phyloP scores from a whole-genome alignment of 78 protist species.

The Dictyostelium intermedium region DNA sequence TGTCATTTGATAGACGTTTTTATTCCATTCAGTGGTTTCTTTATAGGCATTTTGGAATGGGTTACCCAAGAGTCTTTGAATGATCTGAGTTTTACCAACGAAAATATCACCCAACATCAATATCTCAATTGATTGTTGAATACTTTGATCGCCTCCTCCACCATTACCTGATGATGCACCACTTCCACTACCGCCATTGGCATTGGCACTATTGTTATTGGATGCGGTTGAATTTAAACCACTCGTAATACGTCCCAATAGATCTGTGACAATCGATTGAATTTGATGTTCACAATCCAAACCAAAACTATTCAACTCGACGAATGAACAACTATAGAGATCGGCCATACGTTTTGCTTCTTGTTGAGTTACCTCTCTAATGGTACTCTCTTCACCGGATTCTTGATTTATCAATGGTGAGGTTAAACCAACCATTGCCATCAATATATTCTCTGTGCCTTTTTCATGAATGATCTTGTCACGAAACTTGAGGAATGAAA shows the following conservation, averaged over 20 bases:
- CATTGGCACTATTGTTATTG: background rate
- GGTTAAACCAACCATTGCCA: conserved; percentile 58
- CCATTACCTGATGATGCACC: background rate
- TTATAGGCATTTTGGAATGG: background rate
- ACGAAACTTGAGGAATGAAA: conserved; percentile 10
- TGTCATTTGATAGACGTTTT: conserved; percentile 1
- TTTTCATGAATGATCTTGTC: conserved; percentile 62
- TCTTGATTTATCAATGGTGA: conserved; percentile 6
- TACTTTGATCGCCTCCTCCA: background rate
- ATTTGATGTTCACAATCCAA: conserved; percentile 12
- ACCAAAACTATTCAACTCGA: conserved; percentile 26
- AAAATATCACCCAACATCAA: conserved; percentile 57
- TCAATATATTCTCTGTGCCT: conserved; percentile 18
- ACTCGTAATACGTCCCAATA: conserved; percentile 32
- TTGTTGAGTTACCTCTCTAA: conserved; percentile 24
- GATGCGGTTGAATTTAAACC: background rate
- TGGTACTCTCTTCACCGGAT: background rate
- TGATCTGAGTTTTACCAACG: conserved; percentile 53
- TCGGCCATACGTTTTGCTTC: conserved; percentile 74
- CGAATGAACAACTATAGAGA: conserved; percentile 27
- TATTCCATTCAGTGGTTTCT: conserved; percentile 66
- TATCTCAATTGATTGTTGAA: background rate
- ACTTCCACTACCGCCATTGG: background rate
- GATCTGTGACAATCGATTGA: background rate
- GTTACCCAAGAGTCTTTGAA: conserved; percentile 36